These are phyloP conservation scores for Phialocephala sp. DNA, from an alignment of 2,329 filamentous ascomycete species.

Conservation along the genomic window DNA sequence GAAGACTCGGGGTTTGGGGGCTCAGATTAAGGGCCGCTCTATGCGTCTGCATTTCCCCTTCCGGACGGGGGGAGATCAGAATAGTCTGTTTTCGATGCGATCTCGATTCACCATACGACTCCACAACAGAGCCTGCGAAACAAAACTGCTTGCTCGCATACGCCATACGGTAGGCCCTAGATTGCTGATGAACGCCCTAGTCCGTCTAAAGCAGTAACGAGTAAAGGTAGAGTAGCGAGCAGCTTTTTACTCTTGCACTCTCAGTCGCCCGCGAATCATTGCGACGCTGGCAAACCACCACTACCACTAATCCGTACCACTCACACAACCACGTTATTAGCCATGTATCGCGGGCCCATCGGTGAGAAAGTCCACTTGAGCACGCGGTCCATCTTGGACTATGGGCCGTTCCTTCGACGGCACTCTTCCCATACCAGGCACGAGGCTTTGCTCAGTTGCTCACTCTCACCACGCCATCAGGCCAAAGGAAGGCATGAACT, in stretches of 20 bases:
- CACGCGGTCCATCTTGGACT: slow-evolving; percentile 24
- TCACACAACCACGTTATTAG: slow-evolving; percentile 28
- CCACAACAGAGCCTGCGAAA: slow-evolving; percentile 1
- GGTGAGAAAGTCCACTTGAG: slow-evolving; percentile 22
- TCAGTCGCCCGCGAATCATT: neutral
- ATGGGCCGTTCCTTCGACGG: slow-evolving; percentile 24
- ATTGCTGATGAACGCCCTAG: neutral
- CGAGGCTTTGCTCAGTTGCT: slow-evolving; percentile 14
- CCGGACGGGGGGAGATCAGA: neutral
- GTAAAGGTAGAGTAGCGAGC: neutral
- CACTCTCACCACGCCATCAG: slow-evolving; percentile 1
- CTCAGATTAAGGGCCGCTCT: slow-evolving; percentile 19
- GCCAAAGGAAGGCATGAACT: slow-evolving; percentile 22
- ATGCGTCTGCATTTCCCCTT: slow-evolving; percentile 14
- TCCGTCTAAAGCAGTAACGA: neutral
- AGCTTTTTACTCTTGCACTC: neutral
- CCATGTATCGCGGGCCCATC: slow-evolving; percentile 29
- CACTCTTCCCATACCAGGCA: slow-evolving; percentile 13
- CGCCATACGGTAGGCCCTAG: neutral
- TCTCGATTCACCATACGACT: neutral
- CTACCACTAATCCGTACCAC: slow-evolving; percentile 9
- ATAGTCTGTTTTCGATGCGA: slow-evolving; percentile 12
- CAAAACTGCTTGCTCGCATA: neutral
- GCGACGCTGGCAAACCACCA: neutral
- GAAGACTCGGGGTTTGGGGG: slow-evolving; percentile 13